Evolutionary conservation across 2,329 filamentous ascomycete genomes (phyloP).

Genomic region (Talaromyces sp.): DNA sequence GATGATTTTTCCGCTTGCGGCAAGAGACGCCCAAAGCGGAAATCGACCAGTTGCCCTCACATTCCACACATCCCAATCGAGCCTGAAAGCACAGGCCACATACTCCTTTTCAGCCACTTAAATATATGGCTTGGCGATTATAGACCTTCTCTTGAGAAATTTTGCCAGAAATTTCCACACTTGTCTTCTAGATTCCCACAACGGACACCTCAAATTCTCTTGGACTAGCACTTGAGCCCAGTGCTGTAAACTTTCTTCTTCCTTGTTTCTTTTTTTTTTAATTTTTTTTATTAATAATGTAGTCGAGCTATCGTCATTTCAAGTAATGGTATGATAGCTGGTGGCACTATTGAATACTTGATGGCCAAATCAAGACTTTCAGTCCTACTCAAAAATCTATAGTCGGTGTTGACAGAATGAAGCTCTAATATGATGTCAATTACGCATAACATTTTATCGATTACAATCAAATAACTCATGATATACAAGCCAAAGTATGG

Average conservation of each 20-base stretch:
- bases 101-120: background rate
- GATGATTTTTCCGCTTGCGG: slow-evolving; percentile 6
- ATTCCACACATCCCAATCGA: background rate
- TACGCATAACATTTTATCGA: no score
- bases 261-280: background rate
- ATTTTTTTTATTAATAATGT: no score
- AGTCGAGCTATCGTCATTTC: background rate
- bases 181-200: background rate
- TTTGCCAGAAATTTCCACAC: background rate
- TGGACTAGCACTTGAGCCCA: background rate
- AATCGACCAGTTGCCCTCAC: background rate
- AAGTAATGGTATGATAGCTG: background rate
- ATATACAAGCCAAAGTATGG: background rate
- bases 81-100: background rate
- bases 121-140: background rate
- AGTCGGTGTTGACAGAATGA: background rate
- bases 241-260: background rate
- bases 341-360: background rate
- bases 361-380: background rate
- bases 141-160: background rate
- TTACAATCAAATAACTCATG: background rate
- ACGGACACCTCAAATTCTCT: background rate
- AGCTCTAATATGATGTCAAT: no score
- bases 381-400: background rate
- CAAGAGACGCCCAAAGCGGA: slow-evolving; percentile 5